phyloP scores from a whole-genome alignment of 1,284 basidiomycete species.

The Tilletia caries region DNA sequence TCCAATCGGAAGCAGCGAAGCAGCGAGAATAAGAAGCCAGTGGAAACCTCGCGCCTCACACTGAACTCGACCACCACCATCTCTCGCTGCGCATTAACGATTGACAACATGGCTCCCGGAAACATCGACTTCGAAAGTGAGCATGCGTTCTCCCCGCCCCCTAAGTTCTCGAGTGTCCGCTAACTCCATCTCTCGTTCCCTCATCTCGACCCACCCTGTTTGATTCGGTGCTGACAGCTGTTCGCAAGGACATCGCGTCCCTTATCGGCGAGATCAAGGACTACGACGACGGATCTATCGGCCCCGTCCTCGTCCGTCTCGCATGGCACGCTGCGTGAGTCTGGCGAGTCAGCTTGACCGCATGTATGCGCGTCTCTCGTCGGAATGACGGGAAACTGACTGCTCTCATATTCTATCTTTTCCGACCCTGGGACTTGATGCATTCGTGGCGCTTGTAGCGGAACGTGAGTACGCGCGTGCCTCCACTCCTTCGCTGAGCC shows the following conservation, averaged over 20 bases:
- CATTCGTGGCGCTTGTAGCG: not conserved
- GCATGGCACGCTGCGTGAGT: constrained; percentile 47
- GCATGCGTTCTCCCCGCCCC: not conserved
- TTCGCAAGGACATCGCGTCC: constrained; percentile 45
- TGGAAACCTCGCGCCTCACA: too few relatives aligned
- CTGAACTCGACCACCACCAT: not conserved
- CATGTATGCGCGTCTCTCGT: too few relatives aligned
- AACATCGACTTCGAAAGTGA: constrained; percentile 13
- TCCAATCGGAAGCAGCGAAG: not conserved
- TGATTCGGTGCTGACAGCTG: constrained; percentile 23
- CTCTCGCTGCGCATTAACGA: not conserved
- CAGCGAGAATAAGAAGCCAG: too few relatives aligned
- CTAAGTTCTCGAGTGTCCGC: too few relatives aligned
- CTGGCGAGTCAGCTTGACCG: too few relatives aligned
- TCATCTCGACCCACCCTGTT: too few relatives aligned
- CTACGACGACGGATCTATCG: constrained; percentile 51
- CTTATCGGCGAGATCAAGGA: constrained; percentile 48
- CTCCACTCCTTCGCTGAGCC: not conserved
- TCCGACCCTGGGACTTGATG: not conserved
- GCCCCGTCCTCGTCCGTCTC: constrained; percentile 49
- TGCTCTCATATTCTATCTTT: not conserved
- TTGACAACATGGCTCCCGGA: not conserved
- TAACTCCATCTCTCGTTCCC: not conserved
- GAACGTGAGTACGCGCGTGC: not conserved
- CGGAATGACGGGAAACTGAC: too few relatives aligned